A percentile compares a stretch with the other conserved stretches of the same genome.
Evolutionary conservation across 1,284 basidiomycete genomes (phyloP).

Genomic region (Rugosomyces carneus): DNA sequence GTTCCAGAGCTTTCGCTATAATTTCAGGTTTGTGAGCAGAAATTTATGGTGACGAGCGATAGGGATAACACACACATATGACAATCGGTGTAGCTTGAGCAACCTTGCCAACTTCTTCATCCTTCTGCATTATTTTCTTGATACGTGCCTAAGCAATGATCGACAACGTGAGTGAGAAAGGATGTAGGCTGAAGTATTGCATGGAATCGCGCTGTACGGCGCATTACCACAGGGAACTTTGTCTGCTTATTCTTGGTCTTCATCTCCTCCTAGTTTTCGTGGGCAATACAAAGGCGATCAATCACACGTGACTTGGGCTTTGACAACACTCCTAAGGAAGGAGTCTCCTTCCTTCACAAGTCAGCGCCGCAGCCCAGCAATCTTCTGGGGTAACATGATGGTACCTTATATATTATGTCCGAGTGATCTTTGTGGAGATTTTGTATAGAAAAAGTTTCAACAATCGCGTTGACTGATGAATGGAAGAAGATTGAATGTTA

Average conservation of each 20-base stretch:
- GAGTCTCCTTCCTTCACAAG: neutral
- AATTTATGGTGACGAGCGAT: too few relatives aligned
- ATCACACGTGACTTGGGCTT: neutral
- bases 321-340: too few relatives aligned
- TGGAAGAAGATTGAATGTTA: too few relatives aligned
- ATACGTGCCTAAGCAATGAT: constrained; percentile 76
- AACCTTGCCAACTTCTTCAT: constrained; percentile 99
- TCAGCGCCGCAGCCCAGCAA: neutral
- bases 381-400: neutral
- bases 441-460: too few relatives aligned
- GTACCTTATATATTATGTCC: neutral
- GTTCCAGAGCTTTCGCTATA: constrained; percentile 93
- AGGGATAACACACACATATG: constrained; percentile 72
- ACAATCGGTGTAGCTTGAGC: constrained; percentile 96
- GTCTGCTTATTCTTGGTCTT: constrained; percentile 84
- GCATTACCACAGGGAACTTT: constrained; percentile 71
- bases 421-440: neutral
- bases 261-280: constrained; percentile 32
- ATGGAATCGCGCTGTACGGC: constrained; percentile 11
- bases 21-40: too few relatives aligned
- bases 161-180: constrained; percentile 2
- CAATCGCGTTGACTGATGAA: too few relatives aligned
- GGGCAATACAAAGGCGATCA: too few relatives aligned
- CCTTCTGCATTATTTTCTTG: constrained; percentile 99
- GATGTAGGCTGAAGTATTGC: constrained; percentile 3